Conservation (phyloP, 2,329 filamentous ascomycete genomes). For the Ceratocystis lukuohia region DNA sequence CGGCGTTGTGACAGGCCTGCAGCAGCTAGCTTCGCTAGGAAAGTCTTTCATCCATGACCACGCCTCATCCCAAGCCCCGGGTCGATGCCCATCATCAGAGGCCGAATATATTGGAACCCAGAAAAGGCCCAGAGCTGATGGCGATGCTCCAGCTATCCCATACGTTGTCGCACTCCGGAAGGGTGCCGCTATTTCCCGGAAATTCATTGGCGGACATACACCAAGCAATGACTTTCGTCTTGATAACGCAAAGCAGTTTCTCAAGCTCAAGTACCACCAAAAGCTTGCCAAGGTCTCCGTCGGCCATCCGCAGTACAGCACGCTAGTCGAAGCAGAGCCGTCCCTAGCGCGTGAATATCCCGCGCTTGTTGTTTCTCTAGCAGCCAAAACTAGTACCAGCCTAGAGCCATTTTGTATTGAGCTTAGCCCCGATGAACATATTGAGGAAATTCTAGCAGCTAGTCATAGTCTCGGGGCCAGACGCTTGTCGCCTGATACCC, state of each 20-base stretch:
- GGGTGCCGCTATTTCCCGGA: not conserved
- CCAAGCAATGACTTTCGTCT: not conserved
- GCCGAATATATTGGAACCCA: not conserved
- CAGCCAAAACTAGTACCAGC: not conserved
- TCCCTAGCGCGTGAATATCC: not conserved
- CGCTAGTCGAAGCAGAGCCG: not conserved
- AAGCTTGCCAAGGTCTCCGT: not conserved
- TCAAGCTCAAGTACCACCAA: not conserved
- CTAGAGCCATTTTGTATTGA: not conserved
- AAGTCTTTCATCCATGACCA: not conserved
- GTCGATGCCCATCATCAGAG: not conserved
- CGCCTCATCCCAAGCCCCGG: not conserved
- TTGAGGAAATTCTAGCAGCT: not conserved
- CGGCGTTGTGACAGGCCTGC: not conserved
- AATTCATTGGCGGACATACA: not conserved
- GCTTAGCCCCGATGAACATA: not conserved
- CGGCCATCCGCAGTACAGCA: not conserved
- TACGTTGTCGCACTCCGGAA: not conserved
- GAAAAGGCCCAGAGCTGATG: not conserved
- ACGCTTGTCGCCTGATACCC: not conserved
- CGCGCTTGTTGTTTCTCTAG: not conserved
- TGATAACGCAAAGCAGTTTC: not conserved
- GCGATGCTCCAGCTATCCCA: not conserved
- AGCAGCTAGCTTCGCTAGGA: not conserved
- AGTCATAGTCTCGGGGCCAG: not conserved